Evolutionary conservation across 2,329 filamentous ascomycete genomes (phyloP).

Genomic region (Pseudomassariella vexata): DNA sequence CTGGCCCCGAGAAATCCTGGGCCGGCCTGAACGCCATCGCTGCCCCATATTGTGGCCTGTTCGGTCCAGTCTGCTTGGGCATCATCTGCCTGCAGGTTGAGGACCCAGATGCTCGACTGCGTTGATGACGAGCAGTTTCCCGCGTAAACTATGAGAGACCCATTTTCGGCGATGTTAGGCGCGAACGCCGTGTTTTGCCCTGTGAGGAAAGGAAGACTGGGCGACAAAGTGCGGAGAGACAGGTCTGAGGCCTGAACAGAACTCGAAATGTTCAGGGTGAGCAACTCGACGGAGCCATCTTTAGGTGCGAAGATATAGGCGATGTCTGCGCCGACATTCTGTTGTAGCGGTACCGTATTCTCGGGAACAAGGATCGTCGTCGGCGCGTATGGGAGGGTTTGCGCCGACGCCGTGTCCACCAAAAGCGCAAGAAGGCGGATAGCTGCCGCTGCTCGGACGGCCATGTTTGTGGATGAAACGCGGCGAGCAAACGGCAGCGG

Average conservation of each 20-base stretch:
- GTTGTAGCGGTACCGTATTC: conserved; percentile 32
- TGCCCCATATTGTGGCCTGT: conserved; percentile 19
- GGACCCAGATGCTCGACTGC: conserved; percentile 62
- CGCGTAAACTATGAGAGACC: conserved; percentile 66
- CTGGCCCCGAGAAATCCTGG: conserved; percentile 49
- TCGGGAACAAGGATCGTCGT: conserved; percentile 62
- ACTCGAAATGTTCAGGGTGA: conserved; percentile 60
- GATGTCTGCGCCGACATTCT: conserved; percentile 32
- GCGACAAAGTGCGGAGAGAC: conserved; percentile 43
- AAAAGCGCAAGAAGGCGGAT: conserved; percentile 15
- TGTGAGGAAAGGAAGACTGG: conserved; percentile 57
- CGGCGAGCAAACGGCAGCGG: conserved; percentile 11
- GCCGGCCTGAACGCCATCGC: conserved; percentile 22
- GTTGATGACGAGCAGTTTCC: conserved; percentile 61
- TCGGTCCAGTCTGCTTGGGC: conserved; percentile 35
- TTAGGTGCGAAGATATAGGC: conserved; percentile 67
- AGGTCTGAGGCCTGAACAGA: conserved; percentile 41
- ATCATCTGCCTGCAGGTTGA: conserved; percentile 39
- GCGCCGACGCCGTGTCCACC: conserved; percentile 23
- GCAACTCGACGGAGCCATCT: conserved; percentile 44
- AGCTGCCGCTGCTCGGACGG: conserved; percentile 14
- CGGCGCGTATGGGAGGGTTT: conserved; percentile 68
- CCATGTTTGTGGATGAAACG: no score
- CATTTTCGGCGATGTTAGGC: conserved; percentile 60
- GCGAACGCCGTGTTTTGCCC: conserved; percentile 54